Evolutionary conservation across 148 eudicot species (phyloP), one percentile per base, ranked within the genome.

Genomic region (Heliosperma pusillum): DNA sequence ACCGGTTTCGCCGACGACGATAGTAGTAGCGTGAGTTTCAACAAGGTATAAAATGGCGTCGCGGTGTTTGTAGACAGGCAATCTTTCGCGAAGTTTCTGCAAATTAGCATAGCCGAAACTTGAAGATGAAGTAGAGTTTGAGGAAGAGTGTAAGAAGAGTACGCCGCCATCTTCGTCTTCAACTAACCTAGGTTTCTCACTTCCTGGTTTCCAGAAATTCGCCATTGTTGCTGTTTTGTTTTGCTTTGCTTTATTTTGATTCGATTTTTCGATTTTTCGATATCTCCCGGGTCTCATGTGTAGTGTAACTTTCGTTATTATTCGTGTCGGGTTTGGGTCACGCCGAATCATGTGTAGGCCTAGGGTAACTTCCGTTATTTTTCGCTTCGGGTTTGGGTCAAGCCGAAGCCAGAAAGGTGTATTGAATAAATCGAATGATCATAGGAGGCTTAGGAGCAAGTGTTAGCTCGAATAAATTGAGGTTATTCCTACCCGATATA

Each of bases 81-180:
- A 88, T 56, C 97, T 86, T 79, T 89, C 90, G 70, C 99, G 86
- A 79, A 87, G 91, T 68, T 83, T 87, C 62, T 90, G 91, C 27
- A 90, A 63, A 76, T 82, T 87, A n/a, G 82, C 88, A 69, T 77
- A 80, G 15, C 91, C 91, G 76, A 82, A 90, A 25, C 87, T 79
- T 70, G 73, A 76, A 7, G 76, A 76, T 12, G 89, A 83, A 15
- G 89, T 84, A n/a, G 92, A 78, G 4, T 83, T 76, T 1, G 84
- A 47, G 29, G 84, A 67, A 13, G 92, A 71, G 42, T 93, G 65
- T 82, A 79, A 77, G 81, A 95, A 85, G 50, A 95, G 76, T 17
- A 95, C 87, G 74, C 88, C 92, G 79, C 96, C 92, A 74, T 92
- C 98, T 72, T 92, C 97, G 78, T 90, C 97, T 80, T 95, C 97